Evolutionary conservation across 2,329 filamentous ascomycete species (phyloP).

Genomic region (Alternaria incomplexa): DNA sequence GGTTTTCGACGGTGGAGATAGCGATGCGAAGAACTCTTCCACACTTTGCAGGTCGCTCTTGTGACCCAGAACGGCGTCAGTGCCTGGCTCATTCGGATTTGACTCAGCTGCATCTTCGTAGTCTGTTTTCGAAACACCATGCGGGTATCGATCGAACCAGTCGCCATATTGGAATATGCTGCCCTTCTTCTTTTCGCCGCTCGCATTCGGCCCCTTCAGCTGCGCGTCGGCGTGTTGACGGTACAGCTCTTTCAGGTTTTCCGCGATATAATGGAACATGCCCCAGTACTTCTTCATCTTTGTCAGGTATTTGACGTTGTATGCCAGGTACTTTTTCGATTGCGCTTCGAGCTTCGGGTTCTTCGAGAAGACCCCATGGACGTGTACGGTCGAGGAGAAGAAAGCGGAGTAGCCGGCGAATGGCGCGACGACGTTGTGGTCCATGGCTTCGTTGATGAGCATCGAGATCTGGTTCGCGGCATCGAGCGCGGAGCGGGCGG

Average conservation of each 20-base stretch:
- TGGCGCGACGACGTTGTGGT: slow-evolving; percentile 82
- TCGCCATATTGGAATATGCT: slow-evolving; percentile 93
- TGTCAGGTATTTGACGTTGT: slow-evolving; percentile 86
- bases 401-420: slow-evolving; percentile 97
- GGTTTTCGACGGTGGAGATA: slow-evolving; percentile 66
- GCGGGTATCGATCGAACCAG: slow-evolving; percentile 95
- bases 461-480: slow-evolving; percentile 88
- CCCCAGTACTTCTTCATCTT: slow-evolving; percentile 99
- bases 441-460: slow-evolving; percentile 79
- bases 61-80: slow-evolving; percentile 88
- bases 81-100: slow-evolving; percentile 75
- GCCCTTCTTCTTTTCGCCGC: slow-evolving; percentile 45
- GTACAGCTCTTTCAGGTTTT: slow-evolving; percentile 90
- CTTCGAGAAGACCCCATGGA: slow-evolving; percentile 88
- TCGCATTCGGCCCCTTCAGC: slow-evolving; percentile 64
- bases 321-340: slow-evolving; percentile 83
- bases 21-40: slow-evolving; percentile 87
- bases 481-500: slow-evolving; percentile 76
- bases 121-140: slow-evolving; percentile 84
- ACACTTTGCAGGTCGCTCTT: slow-evolving; percentile 91
- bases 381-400: slow-evolving; percentile 90
- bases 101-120: slow-evolving; percentile 76
- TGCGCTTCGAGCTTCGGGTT: slow-evolving; percentile 75
- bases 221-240: slow-evolving; percentile 83
- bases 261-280: slow-evolving; percentile 96